phyloP scores from a whole-genome alignment of 2,329 filamentous ascomycete genomes.

The Diplodia seriata region DNA sequence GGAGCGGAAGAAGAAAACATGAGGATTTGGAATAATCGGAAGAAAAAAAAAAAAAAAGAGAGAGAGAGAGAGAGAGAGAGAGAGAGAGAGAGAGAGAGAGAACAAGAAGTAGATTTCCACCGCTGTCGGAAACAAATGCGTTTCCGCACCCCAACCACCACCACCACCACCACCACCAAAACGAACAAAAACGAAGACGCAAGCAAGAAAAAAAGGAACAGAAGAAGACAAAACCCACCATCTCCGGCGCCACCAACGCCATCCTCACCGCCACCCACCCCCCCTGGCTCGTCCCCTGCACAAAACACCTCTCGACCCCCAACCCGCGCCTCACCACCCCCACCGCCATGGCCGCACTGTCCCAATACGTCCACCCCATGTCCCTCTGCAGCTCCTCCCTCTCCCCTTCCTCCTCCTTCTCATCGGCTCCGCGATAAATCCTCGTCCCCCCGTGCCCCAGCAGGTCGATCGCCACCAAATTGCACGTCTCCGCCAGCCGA shows the following conservation, averaged over 20 bases:
- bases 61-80: neutral
- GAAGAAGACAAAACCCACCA: slow-evolving; percentile 42
- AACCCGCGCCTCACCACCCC: slow-evolving; percentile 49
- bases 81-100: too few relatives aligned
- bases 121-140: neutral
- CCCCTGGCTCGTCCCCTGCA: slow-evolving; percentile 61
- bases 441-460: slow-evolving; percentile 61
- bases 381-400: slow-evolving; percentile 37
- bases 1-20: too few relatives aligned
- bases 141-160: neutral
- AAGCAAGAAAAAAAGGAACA: too few relatives aligned
- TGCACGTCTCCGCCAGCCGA: slow-evolving; percentile 49
- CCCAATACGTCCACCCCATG: slow-evolving; percentile 62
- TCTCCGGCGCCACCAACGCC: slow-evolving; percentile 59
- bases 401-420: slow-evolving; percentile 33
- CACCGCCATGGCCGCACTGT: slow-evolving; percentile 56
- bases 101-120: too few relatives aligned
- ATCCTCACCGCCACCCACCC: slow-evolving; percentile 61
- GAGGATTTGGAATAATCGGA: too few relatives aligned
- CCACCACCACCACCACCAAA: too few relatives aligned
- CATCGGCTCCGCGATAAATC: slow-evolving; percentile 34
- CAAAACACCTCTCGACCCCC: slow-evolving; percentile 54
- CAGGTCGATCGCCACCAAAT: slow-evolving; percentile 61
- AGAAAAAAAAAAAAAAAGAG: too few relatives aligned
- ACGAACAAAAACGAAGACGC: too few relatives aligned